Evolutionary conservation across 2,329 filamentous ascomycete species (phyloP).

Genomic region (Fusarium marasasianum): DNA sequence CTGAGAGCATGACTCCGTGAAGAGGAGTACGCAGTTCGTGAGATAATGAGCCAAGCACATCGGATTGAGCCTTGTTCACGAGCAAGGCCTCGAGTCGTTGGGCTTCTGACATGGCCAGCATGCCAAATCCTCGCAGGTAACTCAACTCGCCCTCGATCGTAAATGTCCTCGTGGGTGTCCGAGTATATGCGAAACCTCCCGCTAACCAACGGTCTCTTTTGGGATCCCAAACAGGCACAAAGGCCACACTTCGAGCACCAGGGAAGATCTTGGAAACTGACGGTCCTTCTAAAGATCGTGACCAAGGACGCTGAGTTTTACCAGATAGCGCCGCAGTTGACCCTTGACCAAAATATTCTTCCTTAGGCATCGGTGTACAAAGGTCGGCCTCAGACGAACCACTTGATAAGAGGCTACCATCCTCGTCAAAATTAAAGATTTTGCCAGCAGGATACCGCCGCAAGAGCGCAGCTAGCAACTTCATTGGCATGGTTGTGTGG

Average conservation of each 20-base stretch:
- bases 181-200: slow-evolving; percentile 61
- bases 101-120: slow-evolving; percentile 66
- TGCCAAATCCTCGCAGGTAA: slow-evolving; percentile 61
- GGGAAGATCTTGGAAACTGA: slow-evolving; percentile 50
- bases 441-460: slow-evolving; percentile 57
- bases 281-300: slow-evolving; percentile 9
- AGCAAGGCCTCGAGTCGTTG: slow-evolving; percentile 52
- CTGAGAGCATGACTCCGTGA: slow-evolving; percentile 66
- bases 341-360: neutral
- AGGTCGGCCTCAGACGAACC: slow-evolving; percentile 46
- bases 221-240: slow-evolving; percentile 60
- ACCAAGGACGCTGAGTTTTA: neutral
- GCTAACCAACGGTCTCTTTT: slow-evolving; percentile 58
- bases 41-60: slow-evolving; percentile 68
- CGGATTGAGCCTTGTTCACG: slow-evolving; percentile 61
- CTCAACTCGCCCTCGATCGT: slow-evolving; percentile 59
- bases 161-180: slow-evolving; percentile 54
- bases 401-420: slow-evolving; percentile 48
- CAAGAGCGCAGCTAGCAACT: slow-evolving; percentile 52
- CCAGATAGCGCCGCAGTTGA: neutral
- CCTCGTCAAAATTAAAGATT: slow-evolving; percentile 56
- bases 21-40: slow-evolving; percentile 70
- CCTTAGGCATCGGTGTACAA: neutral
- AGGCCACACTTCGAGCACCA: slow-evolving; percentile 55
- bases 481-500: slow-evolving; percentile 48